Conservation (phyloP, 306 rosid genomes). For the Ceratonia siliqua region DNA sequence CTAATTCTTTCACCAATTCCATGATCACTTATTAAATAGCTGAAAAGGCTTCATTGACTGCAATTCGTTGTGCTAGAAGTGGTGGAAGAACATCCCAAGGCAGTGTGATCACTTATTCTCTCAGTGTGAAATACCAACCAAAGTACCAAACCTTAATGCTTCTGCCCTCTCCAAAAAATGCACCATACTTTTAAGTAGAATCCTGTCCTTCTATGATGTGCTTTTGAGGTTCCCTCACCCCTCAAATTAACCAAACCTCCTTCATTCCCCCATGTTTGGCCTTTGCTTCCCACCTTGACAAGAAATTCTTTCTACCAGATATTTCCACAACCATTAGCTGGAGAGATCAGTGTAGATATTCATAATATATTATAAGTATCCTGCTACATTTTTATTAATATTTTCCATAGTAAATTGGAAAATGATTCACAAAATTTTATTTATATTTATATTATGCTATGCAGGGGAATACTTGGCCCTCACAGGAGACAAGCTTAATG, state of each 20-base stretch:
- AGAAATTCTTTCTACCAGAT: neutral
- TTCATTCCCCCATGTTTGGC: neutral
- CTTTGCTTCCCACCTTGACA: neutral
- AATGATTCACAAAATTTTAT: neutral
- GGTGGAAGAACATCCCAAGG: neutral
- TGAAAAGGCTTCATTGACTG: neutral
- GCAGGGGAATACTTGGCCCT: slow-evolving; percentile 97
- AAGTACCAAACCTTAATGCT: neutral
- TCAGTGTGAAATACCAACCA: slow-evolving; percentile 8
- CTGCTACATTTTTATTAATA: neutral
- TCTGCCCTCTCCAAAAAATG: neutral
- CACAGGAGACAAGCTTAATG: slow-evolving; percentile 94
- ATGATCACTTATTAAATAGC: neutral
- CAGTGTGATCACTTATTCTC: neutral
- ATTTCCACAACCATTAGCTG: neutral
- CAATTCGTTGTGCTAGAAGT: neutral
- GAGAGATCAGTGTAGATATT: slow-evolving; percentile 16
- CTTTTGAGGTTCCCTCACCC: neutral
- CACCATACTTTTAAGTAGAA: neutral
- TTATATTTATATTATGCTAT: slow-evolving; percentile 21
- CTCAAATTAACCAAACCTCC: neutral
- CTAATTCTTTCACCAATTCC: neutral
- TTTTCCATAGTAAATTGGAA: slow-evolving; percentile 9
- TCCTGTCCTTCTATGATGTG: slow-evolving; percentile 3
- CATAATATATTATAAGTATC: slow-evolving; percentile 14